phyloP scores from a whole-genome alignment of 257 asterid species.

The Plantago elongata region DNA sequence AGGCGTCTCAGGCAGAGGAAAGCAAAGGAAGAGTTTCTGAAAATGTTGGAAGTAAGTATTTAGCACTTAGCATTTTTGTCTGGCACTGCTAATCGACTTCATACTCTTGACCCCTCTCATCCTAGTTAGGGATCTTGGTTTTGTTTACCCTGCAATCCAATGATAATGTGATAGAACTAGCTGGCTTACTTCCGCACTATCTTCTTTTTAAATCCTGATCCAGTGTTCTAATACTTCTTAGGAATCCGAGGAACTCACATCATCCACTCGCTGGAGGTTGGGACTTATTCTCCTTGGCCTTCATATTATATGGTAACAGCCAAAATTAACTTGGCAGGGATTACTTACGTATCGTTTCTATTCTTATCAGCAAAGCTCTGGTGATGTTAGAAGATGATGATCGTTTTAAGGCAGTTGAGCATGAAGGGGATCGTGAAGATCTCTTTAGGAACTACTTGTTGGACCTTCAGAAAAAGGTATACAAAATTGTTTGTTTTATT shows the following conservation, averaged over 20 bases:
- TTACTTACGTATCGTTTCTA: slow-evolving; percentile 16
- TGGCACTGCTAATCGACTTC: background rate
- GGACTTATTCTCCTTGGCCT: slow-evolving; percentile 8
- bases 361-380: slow-evolving; percentile 73
- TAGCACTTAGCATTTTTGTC: slow-evolving; percentile 12
- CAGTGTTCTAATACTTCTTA: slow-evolving; percentile 22
- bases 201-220: slow-evolving; percentile 18
- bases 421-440: slow-evolving; percentile 91
- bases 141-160: background rate
- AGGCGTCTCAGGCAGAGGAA: slow-evolving; percentile 83
- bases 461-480: slow-evolving; percentile 92
- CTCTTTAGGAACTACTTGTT: slow-evolving; percentile 82
- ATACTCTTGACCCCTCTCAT: slow-evolving; percentile 6
- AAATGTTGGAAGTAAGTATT: slow-evolving; percentile 88
- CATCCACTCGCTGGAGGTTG: slow-evolving; percentile 94
- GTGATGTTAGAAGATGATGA: slow-evolving; percentile 87
- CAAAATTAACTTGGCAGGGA: slow-evolving; percentile 10
- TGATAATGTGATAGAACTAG: background rate
- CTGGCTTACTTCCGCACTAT: slow-evolving; percentile 1
- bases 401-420: slow-evolving; percentile 94
- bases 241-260: slow-evolving; percentile 91
- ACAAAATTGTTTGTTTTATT: background rate
- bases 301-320: slow-evolving; percentile 15
- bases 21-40: slow-evolving; percentile 89
- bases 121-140: slow-evolving; percentile 7